A percentile compares a stretch with the other conserved stretches of the same genome.
Evolutionary conservation across 176 grass and related monocot genomes (phyloP).

Genomic region (Oryza brachyantha): DNA sequence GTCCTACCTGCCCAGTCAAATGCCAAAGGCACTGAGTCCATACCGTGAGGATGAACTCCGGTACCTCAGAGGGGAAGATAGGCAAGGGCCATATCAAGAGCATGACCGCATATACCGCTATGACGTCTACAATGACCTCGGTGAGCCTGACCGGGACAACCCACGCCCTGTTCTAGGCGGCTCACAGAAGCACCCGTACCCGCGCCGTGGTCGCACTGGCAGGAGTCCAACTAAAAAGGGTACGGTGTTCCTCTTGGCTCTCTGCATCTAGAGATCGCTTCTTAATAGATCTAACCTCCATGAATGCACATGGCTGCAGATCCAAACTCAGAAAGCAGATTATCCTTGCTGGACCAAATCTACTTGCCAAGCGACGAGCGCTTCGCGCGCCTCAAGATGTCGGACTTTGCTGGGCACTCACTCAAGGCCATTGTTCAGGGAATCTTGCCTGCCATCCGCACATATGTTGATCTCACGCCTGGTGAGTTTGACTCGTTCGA

Average conservation of each 20-base stretch:
- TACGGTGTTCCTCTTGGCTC: neutral
- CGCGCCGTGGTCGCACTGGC: slow-evolving; percentile 48
- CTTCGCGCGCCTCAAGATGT: slow-evolving; percentile 65
- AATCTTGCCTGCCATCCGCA: slow-evolving; percentile 43
- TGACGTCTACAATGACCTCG: slow-evolving; percentile 80
- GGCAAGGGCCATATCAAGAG: slow-evolving; percentile 40
- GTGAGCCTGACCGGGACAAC: slow-evolving; percentile 33
- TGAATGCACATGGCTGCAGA: slow-evolving; percentile 18
- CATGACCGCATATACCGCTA: slow-evolving; percentile 73
- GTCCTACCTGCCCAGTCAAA: slow-evolving; percentile 67
- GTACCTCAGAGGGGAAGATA: slow-evolving; percentile 54
- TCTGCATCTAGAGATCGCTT: neutral
- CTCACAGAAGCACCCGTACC: slow-evolving; percentile 44
- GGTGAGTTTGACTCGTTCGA: slow-evolving; percentile 64
- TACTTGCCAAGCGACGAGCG: slow-evolving; percentile 75
- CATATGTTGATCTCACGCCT: slow-evolving; percentile 36
- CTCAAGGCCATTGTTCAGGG: slow-evolving; percentile 53
- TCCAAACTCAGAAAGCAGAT: slow-evolving; percentile 54
- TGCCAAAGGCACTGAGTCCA: slow-evolving; percentile 48
- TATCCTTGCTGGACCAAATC: slow-evolving; percentile 43
- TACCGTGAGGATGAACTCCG: slow-evolving; percentile 73
- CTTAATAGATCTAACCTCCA: neutral
- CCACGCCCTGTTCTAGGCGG: slow-evolving; percentile 64
- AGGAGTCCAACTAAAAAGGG: slow-evolving; percentile 22
- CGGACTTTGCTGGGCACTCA: slow-evolving; percentile 51